A percentile compares a stretch with the other conserved stretches of the same genome.
These are phyloP conservation scores for Ophiostoma quercus DNA, from an alignment of 2,329 filamentous ascomycete genomes.

Conservation along the genomic window DNA sequence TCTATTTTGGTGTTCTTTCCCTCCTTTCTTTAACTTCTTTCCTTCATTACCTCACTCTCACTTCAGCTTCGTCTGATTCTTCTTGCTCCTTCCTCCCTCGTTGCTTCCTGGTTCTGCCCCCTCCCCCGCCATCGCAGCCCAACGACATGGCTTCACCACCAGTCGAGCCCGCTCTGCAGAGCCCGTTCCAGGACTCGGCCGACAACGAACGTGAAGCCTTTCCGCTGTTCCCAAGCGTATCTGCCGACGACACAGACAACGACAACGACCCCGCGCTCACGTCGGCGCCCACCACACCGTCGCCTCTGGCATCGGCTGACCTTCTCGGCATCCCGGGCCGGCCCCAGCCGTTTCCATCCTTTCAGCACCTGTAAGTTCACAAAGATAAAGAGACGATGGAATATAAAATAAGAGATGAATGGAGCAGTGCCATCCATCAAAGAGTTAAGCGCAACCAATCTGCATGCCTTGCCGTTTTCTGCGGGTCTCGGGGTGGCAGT, in stretches of 20 bases:
- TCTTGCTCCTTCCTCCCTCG: neutral
- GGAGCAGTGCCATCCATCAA: no score
- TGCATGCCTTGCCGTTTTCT: neutral
- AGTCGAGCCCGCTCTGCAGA: neutral
- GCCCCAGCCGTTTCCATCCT: neutral
- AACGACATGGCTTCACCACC: neutral
- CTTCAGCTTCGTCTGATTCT: neutral
- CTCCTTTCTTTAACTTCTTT: neutral
- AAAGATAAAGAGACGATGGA: no score
- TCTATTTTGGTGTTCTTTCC: neutral
- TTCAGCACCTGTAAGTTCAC: neutral
- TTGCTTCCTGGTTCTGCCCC: no score
- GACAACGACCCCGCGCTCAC: neutral
- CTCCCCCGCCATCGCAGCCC: neutral
- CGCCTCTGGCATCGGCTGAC: neutral
- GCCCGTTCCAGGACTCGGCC: neutral
- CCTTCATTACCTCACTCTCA: neutral
- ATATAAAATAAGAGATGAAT: no score
- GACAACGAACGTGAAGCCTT: neutral
- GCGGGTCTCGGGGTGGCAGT: slow-evolving; percentile 11
- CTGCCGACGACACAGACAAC: neutral
- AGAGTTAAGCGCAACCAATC: neutral
- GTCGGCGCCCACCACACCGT: neutral
- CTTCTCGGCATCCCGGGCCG: neutral
- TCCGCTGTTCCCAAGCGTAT: neutral